Base-by-base conservation (phyloP, 805 yeast species). In the Scheffersomyces stipitis region DNA sequence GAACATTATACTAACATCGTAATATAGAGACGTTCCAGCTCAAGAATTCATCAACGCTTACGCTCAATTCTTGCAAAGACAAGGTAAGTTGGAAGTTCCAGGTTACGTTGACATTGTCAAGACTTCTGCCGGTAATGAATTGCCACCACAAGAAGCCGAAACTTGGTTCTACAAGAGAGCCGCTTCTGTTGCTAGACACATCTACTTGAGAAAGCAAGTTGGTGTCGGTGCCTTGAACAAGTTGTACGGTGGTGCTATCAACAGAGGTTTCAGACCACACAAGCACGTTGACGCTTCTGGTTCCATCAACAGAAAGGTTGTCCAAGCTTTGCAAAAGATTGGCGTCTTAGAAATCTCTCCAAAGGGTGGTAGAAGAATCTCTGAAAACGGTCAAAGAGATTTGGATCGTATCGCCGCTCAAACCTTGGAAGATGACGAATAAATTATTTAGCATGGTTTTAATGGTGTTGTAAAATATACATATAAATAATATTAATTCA, bases 151-250 rank as follows among this genome's bases (percentile, higher is more conserved):
- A 80, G 98, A 93, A 72, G 76, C 98, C 62, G 98, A 89, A 78
- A 89, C 91, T 69, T 93, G 99, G 99, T 91, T 88, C 86, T 91
- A 91, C 96, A 87, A 86, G 87, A 86, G 99, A 78, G 95, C 99
- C 64, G 99, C 99, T 66, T 91, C 99, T 46, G 89, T 90, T 73
- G 99, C 99, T 69, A 93, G 99, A 82, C 99, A 93, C 90, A 83
- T 93, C 76, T 93, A 93, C 96, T 81, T 93, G 78, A 89, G 96
- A 86, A 93, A 93, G 80, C 86, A 86, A 64, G 96, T 93, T 64
- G 99, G 99, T 86, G 95, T 91, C 62, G 99, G 99, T 81, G 86
- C 86, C 71, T 83, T 93, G 71, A 91, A 91, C 96, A 93, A 88
- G 79, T 80, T 88, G 64, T 93, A 93, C 93, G 99, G 99, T 77